phyloP scores from a whole-genome alignment of 768 basidiomycete species.

The Auriscalpium microsporum region DNA sequence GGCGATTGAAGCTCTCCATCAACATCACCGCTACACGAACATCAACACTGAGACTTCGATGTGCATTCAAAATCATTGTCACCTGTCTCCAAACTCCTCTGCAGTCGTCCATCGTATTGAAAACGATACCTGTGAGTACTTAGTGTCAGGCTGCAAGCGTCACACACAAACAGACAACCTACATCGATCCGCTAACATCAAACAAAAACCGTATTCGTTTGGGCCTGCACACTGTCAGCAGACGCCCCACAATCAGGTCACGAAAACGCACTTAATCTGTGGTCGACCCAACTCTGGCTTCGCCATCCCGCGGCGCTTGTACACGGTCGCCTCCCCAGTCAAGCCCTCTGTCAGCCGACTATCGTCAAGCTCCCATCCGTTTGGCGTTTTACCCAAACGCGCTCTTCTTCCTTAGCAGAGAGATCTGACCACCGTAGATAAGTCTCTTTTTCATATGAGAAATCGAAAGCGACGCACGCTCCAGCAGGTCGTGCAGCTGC shows the following conservation, averaged over 20 bases:
- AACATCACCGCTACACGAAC: slow-evolving; percentile 50
- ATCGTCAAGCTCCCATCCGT: slow-evolving; percentile 67
- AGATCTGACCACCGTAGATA: slow-evolving; percentile 34
- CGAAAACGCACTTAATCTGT: slow-evolving; percentile 46
- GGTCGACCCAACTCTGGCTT: slow-evolving; percentile 61
- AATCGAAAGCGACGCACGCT: slow-evolving; percentile 33
- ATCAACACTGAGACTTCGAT: background rate
- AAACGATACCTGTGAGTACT: slow-evolving; percentile 48
- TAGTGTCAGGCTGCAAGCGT: background rate
- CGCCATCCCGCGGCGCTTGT: slow-evolving; percentile 63
- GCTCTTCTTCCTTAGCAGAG: slow-evolving; percentile 59
- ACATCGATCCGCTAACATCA: slow-evolving; percentile 65
- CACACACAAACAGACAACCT: slow-evolving; percentile 5
- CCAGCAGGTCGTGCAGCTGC: slow-evolving; percentile 50
- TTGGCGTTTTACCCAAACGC: slow-evolving; percentile 64
- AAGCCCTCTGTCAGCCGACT: slow-evolving; percentile 57
- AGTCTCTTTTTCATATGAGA: background rate
- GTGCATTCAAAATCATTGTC: background rate
- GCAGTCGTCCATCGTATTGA: slow-evolving; percentile 60
- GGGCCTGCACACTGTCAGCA: slow-evolving; percentile 30
- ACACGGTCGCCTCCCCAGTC: slow-evolving; percentile 61
- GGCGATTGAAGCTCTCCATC: slow-evolving; percentile 60
- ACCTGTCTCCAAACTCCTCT: slow-evolving; percentile 61
- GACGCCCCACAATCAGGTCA: background rate
- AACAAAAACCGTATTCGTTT: slow-evolving; percentile 65